A percentile compares a stretch with the other conserved stretches of the same genome.
These are phyloP conservation scores for Aspergillus fructus DNA, from an alignment of 2,329 filamentous ascomycete species.

Conservation along the genomic window DNA sequence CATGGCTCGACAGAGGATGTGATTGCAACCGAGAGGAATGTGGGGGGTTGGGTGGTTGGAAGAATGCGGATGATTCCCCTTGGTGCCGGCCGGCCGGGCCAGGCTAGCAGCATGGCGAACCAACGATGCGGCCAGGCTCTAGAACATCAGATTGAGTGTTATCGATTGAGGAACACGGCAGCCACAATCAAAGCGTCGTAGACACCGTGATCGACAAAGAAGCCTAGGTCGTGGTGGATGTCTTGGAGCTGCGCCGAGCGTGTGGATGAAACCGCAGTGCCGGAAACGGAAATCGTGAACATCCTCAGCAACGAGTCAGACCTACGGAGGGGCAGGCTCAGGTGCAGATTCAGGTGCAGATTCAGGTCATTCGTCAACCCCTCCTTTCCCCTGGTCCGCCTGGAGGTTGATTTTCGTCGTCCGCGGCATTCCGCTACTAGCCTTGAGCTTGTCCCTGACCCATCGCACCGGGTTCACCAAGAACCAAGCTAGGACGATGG, in stretches of 20 bases:
- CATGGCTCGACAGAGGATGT: not conserved
- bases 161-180: not conserved
- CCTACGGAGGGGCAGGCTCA: not conserved
- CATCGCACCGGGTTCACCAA: too few relatives aligned
- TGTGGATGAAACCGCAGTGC: conserved; percentile 18
- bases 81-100: not conserved
- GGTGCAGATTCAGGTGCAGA: too few relatives aligned
- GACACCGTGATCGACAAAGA: not conserved
- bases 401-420: not conserved
- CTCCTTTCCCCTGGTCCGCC: not conserved
- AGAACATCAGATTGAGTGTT: not conserved
- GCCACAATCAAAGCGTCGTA: not conserved
- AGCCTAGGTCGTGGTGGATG: not conserved
- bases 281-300: conserved; percentile 17
- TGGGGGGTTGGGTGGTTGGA: conserved; percentile 9
- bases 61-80: conserved; percentile 14
- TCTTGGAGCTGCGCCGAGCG: not conserved
- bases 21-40: conserved; percentile 19
- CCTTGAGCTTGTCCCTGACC: too few relatives aligned
- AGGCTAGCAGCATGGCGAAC: not conserved
- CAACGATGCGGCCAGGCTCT: not conserved
- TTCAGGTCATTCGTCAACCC: not conserved
- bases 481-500: too few relatives aligned
- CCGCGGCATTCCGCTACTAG: not conserved
- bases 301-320: not conserved